Percentiles rank a stretch among this genome's conserved stretches.
Evolutionary conservation across 1,284 basidiomycete species (phyloP).

Genomic region (Sporisorium scitamineum): DNA sequence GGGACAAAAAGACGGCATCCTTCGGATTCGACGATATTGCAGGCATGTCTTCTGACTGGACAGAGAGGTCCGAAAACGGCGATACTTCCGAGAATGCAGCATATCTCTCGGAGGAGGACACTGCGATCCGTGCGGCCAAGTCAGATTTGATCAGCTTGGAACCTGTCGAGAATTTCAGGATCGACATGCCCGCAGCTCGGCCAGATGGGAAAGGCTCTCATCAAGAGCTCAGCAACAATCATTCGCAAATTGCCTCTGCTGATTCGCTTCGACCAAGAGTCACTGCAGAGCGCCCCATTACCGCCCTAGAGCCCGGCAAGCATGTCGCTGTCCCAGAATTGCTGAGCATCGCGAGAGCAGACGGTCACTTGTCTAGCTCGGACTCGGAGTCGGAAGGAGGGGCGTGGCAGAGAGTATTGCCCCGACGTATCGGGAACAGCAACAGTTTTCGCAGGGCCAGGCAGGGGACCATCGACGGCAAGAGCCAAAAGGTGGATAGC

Average conservation of each 20-base stretch:
- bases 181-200: not conserved
- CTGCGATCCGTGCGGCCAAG: slow-evolving; percentile 3
- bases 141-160: slow-evolving; percentile 18
- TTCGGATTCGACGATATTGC: slow-evolving; percentile 25
- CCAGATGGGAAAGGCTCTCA: not conserved
- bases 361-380: slow-evolving; percentile 33
- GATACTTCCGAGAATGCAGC: slow-evolving; percentile 34
- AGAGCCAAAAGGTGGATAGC: slow-evolving; percentile 15
- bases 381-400: slow-evolving; percentile 53
- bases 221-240: slow-evolving; percentile 3
- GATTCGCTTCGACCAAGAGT: not conserved
- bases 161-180: not conserved
- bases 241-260: not conserved
- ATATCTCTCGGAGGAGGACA: slow-evolving; percentile 26
- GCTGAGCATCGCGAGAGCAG: slow-evolving; percentile 21
- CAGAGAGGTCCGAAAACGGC: slow-evolving; percentile 50
- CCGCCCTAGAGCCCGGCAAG: slow-evolving; percentile 1
- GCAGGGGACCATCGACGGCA: slow-evolving; percentile 24
- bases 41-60: slow-evolving; percentile 54
- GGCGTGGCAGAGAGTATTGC: slow-evolving; percentile 47
- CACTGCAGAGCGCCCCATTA: not conserved
- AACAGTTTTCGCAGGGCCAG: slow-evolving; percentile 32
- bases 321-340: not conserved
- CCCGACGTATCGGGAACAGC: slow-evolving; percentile 35
- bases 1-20: slow-evolving; percentile 3